Base-by-base conservation (phyloP, 192 early-diverging fungal genomes). In the Gigaspora rosea region DNA sequence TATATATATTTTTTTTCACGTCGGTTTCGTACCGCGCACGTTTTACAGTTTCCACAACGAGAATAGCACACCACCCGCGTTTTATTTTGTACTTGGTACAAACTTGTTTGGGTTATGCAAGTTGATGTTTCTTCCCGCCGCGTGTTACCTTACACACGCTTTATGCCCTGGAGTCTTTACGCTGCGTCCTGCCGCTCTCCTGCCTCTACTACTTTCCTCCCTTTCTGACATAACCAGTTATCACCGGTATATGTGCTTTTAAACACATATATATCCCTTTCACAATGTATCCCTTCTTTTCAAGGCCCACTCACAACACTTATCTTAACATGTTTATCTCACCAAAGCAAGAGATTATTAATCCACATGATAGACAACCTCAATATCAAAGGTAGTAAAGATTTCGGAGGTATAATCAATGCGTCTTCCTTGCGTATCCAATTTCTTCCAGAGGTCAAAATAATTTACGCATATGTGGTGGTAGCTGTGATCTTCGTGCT, bases 71-170 rank as follows among this genome's bases (percentile, higher is more conserved):
- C n/a, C 20, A 36, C 22, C 35, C 72, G 33, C 57, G 54, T 73
- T 73, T 22, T 51, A 51, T 70, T 75, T 75, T 63, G 46, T 64
- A 56, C 22, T 49, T 33, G 18, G 58, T 49, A 66, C 54, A 73
- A 64, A 64, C 47, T 75, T 36, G 20, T 51, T 48, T 48, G 16
- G 54, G 16, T 32, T 61, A 73, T 73, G 72, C 72, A 73, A 73
- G 72, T 61, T 36, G 12, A 51, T 61, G 35, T 61, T 59, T 22
- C 47, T 58, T 72, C 33, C 33, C 72, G 72, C 57, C 50, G 72
- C 72, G 72, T 61, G 72, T 61, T 61, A 73, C 72, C 54, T 73
- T 73, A 73, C 72, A 73, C 72, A 46, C 41, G 13, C 4, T 4
- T 15, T 46, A 13, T 35, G n/a, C 11, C 27, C 58, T 22, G n/a